Percentiles rank a stretch among this genome's conserved stretches.
phyloP scores from a whole-genome alignment of 768 basidiomycete species.

The Auricularia sp. region DNA sequence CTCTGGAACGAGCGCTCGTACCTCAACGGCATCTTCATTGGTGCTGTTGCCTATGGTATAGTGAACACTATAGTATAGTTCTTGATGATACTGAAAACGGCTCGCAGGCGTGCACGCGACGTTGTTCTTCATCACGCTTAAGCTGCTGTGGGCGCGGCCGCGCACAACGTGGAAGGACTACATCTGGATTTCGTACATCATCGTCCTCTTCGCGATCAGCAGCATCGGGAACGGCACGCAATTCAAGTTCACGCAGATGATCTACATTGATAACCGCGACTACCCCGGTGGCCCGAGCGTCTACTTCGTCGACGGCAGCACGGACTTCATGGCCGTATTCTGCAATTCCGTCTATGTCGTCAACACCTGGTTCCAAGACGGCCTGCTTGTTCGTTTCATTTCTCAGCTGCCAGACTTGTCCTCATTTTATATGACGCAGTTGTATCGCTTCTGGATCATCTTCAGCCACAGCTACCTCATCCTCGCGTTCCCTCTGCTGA shows the following conservation, averaged over 20 bases:
- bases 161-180: background rate
- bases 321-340: slow-evolving; percentile 18
- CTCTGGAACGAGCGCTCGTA: background rate
- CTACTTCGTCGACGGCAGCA: slow-evolving; percentile 11
- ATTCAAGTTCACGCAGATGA: slow-evolving; percentile 18
- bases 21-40: background rate
- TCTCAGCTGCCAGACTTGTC: background rate
- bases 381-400: slow-evolving; percentile 1
- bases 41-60: background rate
- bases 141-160: background rate
- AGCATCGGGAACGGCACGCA: slow-evolving; percentile 18
- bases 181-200: slow-evolving; percentile 1
- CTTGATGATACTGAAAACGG: background rate
- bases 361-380: slow-evolving; percentile 14
- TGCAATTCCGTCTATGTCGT: slow-evolving; percentile 18
- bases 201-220: slow-evolving; percentile 17
- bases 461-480: slow-evolving; percentile 11
- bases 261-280: slow-evolving; percentile 18
- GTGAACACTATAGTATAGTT: too few species aligned
- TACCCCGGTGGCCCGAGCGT: slow-evolving; percentile 17
- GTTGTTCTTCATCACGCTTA: background rate
- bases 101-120: background rate
- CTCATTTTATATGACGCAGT: slow-evolving; percentile 6
- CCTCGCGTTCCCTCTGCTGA: slow-evolving; percentile 6
- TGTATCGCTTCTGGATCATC: slow-evolving; percentile 16